Evolutionary conservation across 2,329 filamentous ascomycete species (phyloP), one percentile per base, ranked within the genome.

Genomic region (Gaeumannomyces sp.): DNA sequence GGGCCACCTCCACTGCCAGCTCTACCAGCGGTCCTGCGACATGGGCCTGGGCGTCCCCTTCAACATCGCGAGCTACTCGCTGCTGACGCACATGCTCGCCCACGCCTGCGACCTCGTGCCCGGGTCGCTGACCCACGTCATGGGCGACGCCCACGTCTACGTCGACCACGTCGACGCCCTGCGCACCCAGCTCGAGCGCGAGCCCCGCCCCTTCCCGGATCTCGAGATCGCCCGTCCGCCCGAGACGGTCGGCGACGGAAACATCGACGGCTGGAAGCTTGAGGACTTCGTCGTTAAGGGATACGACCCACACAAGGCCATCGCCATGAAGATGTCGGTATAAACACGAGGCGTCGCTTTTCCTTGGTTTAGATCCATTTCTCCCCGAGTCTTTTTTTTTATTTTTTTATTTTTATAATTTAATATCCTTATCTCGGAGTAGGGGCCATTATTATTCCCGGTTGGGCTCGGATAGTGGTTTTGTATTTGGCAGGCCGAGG

Each of bases 241-340:
- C n/a, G 86, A 89, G 65, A 81, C 83, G 67, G 85, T 87, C 0
- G 89, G 90, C 1, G 85, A 87, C 0, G 89, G 90, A 1, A 90
- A 85, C 69, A 92, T 98, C 71, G 95, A 99, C 74, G 92, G 92
- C 1, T 98, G 95, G 93, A 88, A 86, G 74, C 81, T 87, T 1
- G 92, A 96, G 69, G 93, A 99, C 67, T 94, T 99, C 75, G 87
- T 90, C 66, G 85, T 99, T 7, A 83, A 91, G 72, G 93, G 90
- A 0, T 99, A 99, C 76, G 86, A 93, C 62, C 94, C 95, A 65
- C 92, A 97, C 76, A 94, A 93, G 80, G 85, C 85, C 6, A 96
- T 99, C 78, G 85, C 91, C 59, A 99, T 99, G 95, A 97, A 98
- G 81, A 99, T 99, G 95, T 96, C 92, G 73, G 94, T 98, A 66